Percentiles rank a stretch among this genome's conserved stretches.
Conservation (phyloP, 2,329 filamentous ascomycete genomes). For the Apiospora phragmitis region DNA sequence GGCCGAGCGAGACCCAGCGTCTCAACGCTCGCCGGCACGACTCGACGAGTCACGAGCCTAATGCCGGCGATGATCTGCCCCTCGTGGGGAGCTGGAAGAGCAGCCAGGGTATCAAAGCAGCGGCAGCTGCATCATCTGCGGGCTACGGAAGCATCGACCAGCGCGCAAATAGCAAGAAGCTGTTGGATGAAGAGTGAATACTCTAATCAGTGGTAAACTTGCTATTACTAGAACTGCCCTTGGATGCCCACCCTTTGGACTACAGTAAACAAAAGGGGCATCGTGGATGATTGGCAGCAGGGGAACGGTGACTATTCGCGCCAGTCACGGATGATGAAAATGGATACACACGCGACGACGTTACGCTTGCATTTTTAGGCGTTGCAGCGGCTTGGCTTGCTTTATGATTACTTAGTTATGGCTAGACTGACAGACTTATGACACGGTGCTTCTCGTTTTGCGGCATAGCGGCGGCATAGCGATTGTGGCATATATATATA, state of each 20-base stretch:
- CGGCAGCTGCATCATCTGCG: background rate
- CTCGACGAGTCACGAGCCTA: conserved; percentile 14
- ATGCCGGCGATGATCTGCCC: conserved; percentile 14
- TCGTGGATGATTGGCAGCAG: background rate
- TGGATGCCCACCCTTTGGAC: background rate
- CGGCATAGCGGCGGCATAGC: background rate
- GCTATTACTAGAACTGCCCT: background rate
- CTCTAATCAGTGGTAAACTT: background rate
- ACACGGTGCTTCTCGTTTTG: background rate
- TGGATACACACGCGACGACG: background rate
- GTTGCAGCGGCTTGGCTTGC: background rate
- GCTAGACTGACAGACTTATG: background rate
- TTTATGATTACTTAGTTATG: background rate
- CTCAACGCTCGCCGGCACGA: conserved; percentile 13
- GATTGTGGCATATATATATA: background rate
- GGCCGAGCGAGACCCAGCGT: background rate
- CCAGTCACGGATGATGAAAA: background rate
- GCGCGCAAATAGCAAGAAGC: background rate
- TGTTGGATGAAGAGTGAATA: background rate
- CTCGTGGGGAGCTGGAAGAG: conserved; percentile 16
- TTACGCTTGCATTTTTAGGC: background rate
- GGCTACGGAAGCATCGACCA: conserved; percentile 2
- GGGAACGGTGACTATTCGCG: background rate
- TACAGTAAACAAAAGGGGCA: background rate
- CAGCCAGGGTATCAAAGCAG: background rate